Evolutionary conservation across 75 land plant species (phyloP).

Genomic region (Sequoia sempervirens): DNA sequence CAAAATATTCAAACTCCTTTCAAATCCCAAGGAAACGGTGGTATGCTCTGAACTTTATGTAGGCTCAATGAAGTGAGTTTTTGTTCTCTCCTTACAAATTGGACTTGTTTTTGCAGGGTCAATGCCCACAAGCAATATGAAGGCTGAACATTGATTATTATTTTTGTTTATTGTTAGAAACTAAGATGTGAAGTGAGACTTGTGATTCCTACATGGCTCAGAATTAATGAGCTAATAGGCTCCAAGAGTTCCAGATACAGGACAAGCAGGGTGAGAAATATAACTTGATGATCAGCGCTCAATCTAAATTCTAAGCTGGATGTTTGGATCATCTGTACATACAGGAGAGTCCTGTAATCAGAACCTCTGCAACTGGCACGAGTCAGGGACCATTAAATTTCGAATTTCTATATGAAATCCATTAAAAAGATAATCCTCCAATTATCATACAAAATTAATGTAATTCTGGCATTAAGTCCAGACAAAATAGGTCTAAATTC

Average conservation of each 20-base stretch:
- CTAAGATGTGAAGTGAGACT: neutral
- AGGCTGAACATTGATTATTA: neutral
- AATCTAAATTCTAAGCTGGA: neutral
- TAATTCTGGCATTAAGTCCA: constrained; percentile 9
- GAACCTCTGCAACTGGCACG: neutral
- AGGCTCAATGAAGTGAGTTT: neutral
- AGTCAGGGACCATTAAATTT: constrained; percentile 1
- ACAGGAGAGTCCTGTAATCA: neutral
- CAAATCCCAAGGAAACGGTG: neutral
- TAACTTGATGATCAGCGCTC: neutral
- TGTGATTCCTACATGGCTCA: neutral
- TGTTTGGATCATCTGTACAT: neutral
- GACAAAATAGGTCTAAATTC: constrained; percentile 1
- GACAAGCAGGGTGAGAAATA: neutral
- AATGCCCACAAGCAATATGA: neutral
- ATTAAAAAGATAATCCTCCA: constrained; percentile 3
- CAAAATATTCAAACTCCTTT: neutral
- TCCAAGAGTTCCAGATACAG: neutral
- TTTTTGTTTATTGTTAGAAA: neutral
- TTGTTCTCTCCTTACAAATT: neutral
- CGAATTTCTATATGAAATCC: neutral
- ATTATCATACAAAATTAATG: constrained; percentile 1
- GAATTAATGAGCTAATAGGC: neutral
- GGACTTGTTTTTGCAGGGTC: neutral
- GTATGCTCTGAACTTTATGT: neutral